Conservation (phyloP, 2,329 filamentous ascomycete species). For the Lachnellula arida region DNA sequence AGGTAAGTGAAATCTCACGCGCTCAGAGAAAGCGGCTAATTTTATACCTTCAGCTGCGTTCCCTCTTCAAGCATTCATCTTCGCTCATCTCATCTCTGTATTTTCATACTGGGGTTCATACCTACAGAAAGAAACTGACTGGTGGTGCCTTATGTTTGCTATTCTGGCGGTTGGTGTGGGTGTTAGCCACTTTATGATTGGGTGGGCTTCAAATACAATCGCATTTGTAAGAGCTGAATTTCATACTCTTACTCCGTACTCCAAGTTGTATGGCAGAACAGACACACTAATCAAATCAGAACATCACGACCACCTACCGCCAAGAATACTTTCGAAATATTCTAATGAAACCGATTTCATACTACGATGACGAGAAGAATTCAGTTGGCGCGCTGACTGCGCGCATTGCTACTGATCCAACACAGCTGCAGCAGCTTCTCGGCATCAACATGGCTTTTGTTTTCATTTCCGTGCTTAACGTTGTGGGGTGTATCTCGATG, state of each 20-base stretch:
- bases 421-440: conserved; percentile 43
- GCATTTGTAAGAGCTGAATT: conserved; percentile 27
- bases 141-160: conserved; percentile 46
- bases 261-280: conserved; percentile 20
- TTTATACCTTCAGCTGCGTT: conserved; percentile 35
- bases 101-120: conserved; percentile 25
- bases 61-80: conserved; percentile 30
- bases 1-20: conserved; percentile 20
- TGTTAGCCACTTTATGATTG: conserved; percentile 29
- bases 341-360: conserved; percentile 37
- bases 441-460: conserved; percentile 47
- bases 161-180: conserved; percentile 38
- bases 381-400: conserved; percentile 42
- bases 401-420: conserved; percentile 41
- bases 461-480: conserved; percentile 57
- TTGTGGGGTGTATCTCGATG: conserved; percentile 59
- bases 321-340: conserved; percentile 40
- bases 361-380: conserved; percentile 40
- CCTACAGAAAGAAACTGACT: conserved; percentile 34
- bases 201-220: conserved; percentile 35
- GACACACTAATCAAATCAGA: conserved; percentile 13
- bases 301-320: conserved; percentile 32
- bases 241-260: conserved; percentile 3
- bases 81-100: conserved; percentile 28
- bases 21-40: conserved; percentile 21